Evolutionary conservation across 2,329 filamentous ascomycete species (phyloP).

Genomic region (Diaporthe citrichinensis): DNA sequence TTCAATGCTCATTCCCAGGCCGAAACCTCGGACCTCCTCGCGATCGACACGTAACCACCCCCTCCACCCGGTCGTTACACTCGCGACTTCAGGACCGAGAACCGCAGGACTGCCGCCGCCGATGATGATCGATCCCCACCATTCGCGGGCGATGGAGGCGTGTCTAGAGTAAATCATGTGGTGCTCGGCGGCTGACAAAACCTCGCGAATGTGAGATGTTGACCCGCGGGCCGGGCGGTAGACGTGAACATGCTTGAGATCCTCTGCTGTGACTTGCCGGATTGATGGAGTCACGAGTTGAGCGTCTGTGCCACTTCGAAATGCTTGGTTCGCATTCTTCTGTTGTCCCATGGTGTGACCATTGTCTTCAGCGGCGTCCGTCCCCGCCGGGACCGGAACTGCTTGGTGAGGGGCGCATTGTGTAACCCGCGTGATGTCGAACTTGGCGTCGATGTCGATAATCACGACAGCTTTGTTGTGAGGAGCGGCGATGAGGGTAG

Average conservation of each 20-base stretch:
- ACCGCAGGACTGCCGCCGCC: conserved; percentile 55
- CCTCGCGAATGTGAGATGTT: conserved; percentile 45
- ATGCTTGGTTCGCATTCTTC: background rate
- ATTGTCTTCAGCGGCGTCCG: background rate
- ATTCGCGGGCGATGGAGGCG: conserved; percentile 61
- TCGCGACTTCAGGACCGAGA: conserved; percentile 42
- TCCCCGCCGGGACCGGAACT: conserved; percentile 19
- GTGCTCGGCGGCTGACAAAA: conserved; percentile 58
- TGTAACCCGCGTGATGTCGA: conserved; percentile 66
- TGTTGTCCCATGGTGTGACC: conserved; percentile 17
- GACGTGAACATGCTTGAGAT: conserved; percentile 67
- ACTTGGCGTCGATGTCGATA: conserved; percentile 68
- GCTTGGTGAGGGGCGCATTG: conserved; percentile 36
- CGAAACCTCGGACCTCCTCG: conserved; percentile 57
- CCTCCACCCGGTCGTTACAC: conserved; percentile 53
- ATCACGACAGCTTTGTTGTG: conserved; percentile 65
- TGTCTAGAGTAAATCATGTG: conserved; percentile 66
- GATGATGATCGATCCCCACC: conserved; percentile 72
- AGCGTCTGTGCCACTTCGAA: background rate
- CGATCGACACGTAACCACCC: conserved; percentile 69
- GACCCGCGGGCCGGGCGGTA: conserved; percentile 56
- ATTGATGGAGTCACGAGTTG: background rate
- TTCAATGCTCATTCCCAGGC: conserved; percentile 55
- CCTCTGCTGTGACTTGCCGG: conserved; percentile 44
- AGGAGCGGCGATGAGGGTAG: conserved; percentile 64